These are phyloP conservation scores for Gentiana macrophylla DNA, from an alignment of 257 asterid genomes.

Conservation along the genomic window DNA sequence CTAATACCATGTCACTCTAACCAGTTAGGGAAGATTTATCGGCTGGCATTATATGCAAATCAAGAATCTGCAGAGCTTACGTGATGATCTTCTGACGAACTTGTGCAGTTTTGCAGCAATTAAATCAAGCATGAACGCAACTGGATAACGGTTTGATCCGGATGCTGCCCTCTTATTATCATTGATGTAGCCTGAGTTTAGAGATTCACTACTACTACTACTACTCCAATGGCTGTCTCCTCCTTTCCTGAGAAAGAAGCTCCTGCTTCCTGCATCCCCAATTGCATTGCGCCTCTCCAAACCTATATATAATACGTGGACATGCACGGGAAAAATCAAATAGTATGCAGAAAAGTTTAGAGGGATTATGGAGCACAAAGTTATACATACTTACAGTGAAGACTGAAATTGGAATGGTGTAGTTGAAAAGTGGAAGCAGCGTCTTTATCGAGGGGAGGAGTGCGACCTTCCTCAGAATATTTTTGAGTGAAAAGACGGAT, in stretches of 20 bases:
- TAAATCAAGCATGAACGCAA: conserved; percentile 13
- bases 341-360: no score
- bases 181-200: conserved; percentile 3
- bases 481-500: conserved; percentile 38
- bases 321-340: neutral
- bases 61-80: conserved; percentile 32
- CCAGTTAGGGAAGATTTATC: neutral
- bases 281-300: conserved; percentile 51
- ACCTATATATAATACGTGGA: conserved; percentile 23
- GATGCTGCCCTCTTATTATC: neutral
- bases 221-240: neutral
- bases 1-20: conserved; percentile 10
- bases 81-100: conserved; percentile 21
- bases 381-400: conserved; percentile 11
- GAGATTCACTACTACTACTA: conserved; percentile 7
- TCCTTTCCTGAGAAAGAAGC: conserved; percentile 47
- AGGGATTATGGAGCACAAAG: no score
- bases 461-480: conserved; percentile 56
- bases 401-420: conserved; percentile 62
- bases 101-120: conserved; percentile 17
- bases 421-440: conserved; percentile 37
- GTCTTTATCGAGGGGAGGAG: conserved; percentile 41
- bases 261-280: conserved; percentile 61
- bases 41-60: conserved; percentile 31
- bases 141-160: neutral